Evolutionary conservation across 805 yeast genomes (phyloP).

Genomic region (Sugiyamaella americana): DNA sequence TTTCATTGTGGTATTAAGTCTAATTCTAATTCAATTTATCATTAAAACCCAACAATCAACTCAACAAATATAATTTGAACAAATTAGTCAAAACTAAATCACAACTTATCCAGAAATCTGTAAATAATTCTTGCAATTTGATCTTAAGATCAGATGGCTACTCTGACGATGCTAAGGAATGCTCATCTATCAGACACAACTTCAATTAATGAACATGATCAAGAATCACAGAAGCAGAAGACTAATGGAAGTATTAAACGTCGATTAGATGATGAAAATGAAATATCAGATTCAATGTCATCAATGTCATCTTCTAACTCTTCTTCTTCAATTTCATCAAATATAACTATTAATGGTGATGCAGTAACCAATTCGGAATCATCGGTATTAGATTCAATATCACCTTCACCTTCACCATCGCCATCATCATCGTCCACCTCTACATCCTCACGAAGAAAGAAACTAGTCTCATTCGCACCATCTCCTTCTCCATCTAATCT

Average conservation of each 20-base stretch:
- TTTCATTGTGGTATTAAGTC: no score
- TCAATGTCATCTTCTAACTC: no score
- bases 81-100: no score
- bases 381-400: background rate
- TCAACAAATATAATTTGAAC: no score
- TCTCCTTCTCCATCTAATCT: background rate
- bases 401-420: no score
- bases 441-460: background rate
- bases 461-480: background rate
- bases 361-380: background rate
- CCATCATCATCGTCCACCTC: no score
- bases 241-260: background rate
- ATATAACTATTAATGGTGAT: no score
- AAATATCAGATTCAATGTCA: no score
- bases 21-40: no score
- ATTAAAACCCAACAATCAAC: no score
- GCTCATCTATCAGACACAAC: conserved; percentile 5
- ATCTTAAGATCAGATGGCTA: conserved; percentile 10
- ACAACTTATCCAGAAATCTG: conserved; percentile 1
- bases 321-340: no score
- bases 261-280: background rate
- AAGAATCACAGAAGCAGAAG: conserved; percentile 1
- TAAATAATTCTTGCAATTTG: background rate
- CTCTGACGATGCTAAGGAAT: conserved; percentile 13
- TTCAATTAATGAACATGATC: background rate